Percentiles rank a stretch among this genome's conserved stretches.
Evolutionary conservation across 139 green algal genomes (phyloP).

Genomic region (Mesotaenium endlicherianum): DNA sequence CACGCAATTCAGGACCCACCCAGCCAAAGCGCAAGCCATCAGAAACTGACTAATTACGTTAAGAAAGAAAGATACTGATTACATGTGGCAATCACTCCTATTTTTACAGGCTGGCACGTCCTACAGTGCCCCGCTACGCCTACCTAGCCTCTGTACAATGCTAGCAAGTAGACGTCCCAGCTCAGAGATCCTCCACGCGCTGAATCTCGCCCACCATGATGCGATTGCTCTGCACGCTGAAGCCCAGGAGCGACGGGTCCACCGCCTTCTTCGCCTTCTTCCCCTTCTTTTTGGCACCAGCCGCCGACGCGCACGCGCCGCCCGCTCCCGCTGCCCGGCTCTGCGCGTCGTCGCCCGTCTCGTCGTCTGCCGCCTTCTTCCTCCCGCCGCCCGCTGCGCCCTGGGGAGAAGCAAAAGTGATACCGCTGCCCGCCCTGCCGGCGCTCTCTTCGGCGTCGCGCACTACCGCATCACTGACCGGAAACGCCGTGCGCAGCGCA

Average conservation of each 20-base stretch:
- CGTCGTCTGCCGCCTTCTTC: constrained; percentile 16
- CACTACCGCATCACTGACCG: constrained; percentile 37
- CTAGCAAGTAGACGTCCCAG: no score
- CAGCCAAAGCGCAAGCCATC: no score
- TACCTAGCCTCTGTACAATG: no score
- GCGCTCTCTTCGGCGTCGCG: not conserved
- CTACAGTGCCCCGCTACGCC: no score
- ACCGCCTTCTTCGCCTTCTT: constrained; percentile 51
- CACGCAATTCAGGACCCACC: no score
- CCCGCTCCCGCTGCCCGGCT: not conserved
- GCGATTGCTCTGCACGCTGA: constrained; percentile 47
- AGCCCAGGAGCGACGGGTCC: constrained; percentile 46
- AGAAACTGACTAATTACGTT: no score
- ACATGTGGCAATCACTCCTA: no score
- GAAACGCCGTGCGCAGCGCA: constrained; percentile 22
- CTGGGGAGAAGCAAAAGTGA: not conserved
- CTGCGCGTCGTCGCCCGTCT: not conserved
- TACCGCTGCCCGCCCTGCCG: not conserved
- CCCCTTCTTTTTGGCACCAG: constrained; percentile 45
- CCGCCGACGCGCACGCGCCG: not conserved
- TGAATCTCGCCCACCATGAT: constrained; percentile 51
- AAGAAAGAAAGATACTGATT: no score
- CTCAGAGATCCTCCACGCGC: constrained; percentile 35
- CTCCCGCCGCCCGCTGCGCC: not conserved
- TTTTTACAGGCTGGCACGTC: no score